phyloP scores from a whole-genome alignment of 2,329 filamentous ascomycete species.

The Escovopsis sp. region DNA sequence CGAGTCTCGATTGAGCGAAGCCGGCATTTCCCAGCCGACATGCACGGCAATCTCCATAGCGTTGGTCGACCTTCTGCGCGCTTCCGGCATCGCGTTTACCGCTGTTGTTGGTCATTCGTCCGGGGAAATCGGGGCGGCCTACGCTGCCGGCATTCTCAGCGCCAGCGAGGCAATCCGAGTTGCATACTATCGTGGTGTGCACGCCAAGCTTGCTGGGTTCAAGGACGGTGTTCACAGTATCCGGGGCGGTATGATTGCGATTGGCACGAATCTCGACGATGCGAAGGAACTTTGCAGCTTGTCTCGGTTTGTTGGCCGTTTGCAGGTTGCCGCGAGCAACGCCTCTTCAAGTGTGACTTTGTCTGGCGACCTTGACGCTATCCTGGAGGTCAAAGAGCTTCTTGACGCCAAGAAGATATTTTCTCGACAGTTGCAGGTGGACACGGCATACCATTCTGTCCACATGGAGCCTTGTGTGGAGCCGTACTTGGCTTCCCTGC shows the following conservation, averaged over 20 bases:
- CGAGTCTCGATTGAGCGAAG: conserved; percentile 5
- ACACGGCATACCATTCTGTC: conserved; percentile 16
- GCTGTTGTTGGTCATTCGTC: conserved; percentile 32
- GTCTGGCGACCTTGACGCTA: conserved; percentile 13
- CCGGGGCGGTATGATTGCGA: conserved; percentile 1
- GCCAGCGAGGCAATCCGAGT: conserved; percentile 10
- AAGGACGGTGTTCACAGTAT: background rate
- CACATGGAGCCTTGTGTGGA: conserved; percentile 11
- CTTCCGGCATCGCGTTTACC: conserved; percentile 17
- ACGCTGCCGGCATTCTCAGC: conserved; percentile 28
- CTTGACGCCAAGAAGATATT: conserved; percentile 11
- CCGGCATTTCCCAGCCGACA: conserved; percentile 15
- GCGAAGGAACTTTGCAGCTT: background rate
- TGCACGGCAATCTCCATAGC: conserved; percentile 16
- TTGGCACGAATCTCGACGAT: background rate
- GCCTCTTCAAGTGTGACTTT: conserved; percentile 14
- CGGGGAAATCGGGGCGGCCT: conserved; percentile 36
- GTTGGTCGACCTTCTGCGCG: conserved; percentile 14
- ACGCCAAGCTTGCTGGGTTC: background rate
- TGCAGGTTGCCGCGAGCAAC: conserved; percentile 21
- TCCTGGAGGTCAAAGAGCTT: conserved; percentile 10
- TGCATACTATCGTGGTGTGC: conserved; percentile 1
- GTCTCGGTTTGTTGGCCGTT: conserved; percentile 9
- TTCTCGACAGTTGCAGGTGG: conserved; percentile 12
- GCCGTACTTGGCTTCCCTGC: background rate